These are phyloP conservation scores for Castanea crenata DNA, from an alignment of 306 rosid genomes.

Conservation along the genomic window DNA sequence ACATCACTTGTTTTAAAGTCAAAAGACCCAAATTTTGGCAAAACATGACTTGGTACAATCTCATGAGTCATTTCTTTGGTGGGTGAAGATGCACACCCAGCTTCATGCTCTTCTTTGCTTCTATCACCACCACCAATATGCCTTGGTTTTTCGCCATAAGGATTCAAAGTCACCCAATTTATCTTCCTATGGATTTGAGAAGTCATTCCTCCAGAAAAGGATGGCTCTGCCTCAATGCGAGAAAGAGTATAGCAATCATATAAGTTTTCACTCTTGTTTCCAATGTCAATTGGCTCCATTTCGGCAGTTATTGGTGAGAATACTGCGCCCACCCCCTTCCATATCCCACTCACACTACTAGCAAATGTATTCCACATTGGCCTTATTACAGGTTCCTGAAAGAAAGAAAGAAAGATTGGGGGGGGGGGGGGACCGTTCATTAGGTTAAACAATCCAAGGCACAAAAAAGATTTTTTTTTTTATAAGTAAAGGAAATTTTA, in stretches of 20 bases:
- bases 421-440: background rate
- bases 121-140: slow-evolving; percentile 19
- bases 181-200: slow-evolving; percentile 66
- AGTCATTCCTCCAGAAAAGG: slow-evolving; percentile 36
- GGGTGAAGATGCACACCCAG: slow-evolving; percentile 20
- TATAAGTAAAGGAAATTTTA: too few species aligned
- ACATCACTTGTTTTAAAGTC: slow-evolving; percentile 66
- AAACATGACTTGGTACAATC: slow-evolving; percentile 19
- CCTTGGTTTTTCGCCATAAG: slow-evolving; percentile 61
- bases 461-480: background rate
- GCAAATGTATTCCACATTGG: slow-evolving; percentile 91
- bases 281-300: slow-evolving; percentile 89
- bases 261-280: slow-evolving; percentile 61
- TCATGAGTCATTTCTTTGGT: slow-evolving; percentile 15
- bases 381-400: slow-evolving; percentile 92
- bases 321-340: slow-evolving; percentile 97
- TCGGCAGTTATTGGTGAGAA: slow-evolving; percentile 89
- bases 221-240: slow-evolving; percentile 54
- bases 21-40: slow-evolving; percentile 76
- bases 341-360: slow-evolving; percentile 91
- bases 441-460: slow-evolving; percentile 9
- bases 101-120: slow-evolving; percentile 26
- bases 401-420: background rate
- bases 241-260: slow-evolving; percentile 90
- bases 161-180: slow-evolving; percentile 94